These are phyloP conservation scores for Smithsoniella earleae DNA, from an alignment of 163 green algal species.

Conservation along the genomic window DNA sequence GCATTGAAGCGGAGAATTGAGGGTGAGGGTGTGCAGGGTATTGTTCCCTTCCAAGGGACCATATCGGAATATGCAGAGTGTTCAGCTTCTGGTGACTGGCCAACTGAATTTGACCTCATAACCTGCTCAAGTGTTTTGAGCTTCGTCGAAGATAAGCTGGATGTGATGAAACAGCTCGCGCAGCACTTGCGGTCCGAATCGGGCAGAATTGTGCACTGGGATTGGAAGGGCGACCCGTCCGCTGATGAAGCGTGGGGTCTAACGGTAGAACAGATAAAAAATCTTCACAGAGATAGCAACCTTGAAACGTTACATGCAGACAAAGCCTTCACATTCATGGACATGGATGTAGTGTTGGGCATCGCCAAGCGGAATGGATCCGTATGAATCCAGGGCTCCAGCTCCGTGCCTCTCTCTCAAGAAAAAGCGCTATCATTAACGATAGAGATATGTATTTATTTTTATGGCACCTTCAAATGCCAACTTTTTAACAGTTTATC, in stretches of 20 bases:
- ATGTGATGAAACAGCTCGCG: neutral
- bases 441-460: neutral
- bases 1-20: neutral
- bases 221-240: neutral
- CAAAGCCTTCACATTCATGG: neutral
- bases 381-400: neutral
- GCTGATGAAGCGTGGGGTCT: neutral
- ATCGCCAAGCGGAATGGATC: neutral
- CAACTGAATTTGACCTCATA: neutral
- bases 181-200: neutral
- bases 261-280: neutral
- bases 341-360: neutral
- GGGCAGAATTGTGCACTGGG: neutral
- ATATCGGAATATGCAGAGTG: neutral
- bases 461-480: neutral
- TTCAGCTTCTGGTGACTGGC: neutral
- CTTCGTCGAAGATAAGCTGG: neutral
- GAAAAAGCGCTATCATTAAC: too few species aligned
- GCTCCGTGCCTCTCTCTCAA: too few species aligned
- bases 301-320: neutral
- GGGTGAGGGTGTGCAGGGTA: neutral
- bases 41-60: neutral
- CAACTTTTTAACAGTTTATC: neutral
- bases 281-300: neutral
- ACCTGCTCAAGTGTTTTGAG: neutral